Evolutionary conservation across 148 eudicot species (phyloP).

Genomic region (Simmondsia chinensis): DNA sequence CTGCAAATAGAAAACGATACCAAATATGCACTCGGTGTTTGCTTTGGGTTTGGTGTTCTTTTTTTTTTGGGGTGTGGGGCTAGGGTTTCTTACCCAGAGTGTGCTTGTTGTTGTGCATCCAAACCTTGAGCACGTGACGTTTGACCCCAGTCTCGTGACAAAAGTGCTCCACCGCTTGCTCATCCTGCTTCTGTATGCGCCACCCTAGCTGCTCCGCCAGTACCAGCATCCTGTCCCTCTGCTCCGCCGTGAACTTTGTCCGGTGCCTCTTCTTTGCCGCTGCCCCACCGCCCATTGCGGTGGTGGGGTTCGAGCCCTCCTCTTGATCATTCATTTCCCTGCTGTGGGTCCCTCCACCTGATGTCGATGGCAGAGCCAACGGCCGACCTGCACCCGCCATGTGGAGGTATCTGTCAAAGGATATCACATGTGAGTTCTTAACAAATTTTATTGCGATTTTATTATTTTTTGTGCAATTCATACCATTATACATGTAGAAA

Average conservation of each 20-base stretch:
- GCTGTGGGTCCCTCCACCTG: conserved; percentile 11
- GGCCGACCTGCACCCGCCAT: conserved; percentile 22
- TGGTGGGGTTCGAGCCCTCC: conserved; percentile 19
- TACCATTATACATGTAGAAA: too few relatives aligned
- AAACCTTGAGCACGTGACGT: conserved; percentile 78
- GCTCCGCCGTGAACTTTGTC: conserved; percentile 66
- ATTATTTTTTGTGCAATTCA: too few relatives aligned
- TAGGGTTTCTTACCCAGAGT: conserved; percentile 89
- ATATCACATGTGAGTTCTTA: too few relatives aligned
- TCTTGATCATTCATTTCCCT: conserved; percentile 24
- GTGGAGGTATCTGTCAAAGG: too few relatives aligned
- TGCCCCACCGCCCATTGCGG: conserved; percentile 6
- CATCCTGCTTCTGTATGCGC: conserved; percentile 69
- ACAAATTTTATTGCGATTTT: too few relatives aligned
- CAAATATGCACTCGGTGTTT: too few relatives aligned
- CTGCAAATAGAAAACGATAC: too few relatives aligned
- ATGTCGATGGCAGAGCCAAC: conserved; percentile 41
- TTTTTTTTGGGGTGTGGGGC: too few relatives aligned
- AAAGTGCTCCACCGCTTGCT: conserved; percentile 41
- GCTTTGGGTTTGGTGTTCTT: too few relatives aligned
- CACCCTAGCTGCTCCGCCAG: conserved; percentile 70
- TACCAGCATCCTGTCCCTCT: conserved; percentile 69
- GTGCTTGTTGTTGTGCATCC: conserved; percentile 98
- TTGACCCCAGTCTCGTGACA: conserved; percentile 56
- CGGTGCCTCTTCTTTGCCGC: conserved; percentile 45